These are phyloP conservation scores for Lactuca saligna DNA, from an alignment of 129 eudicot species.

Conservation along the genomic window DNA sequence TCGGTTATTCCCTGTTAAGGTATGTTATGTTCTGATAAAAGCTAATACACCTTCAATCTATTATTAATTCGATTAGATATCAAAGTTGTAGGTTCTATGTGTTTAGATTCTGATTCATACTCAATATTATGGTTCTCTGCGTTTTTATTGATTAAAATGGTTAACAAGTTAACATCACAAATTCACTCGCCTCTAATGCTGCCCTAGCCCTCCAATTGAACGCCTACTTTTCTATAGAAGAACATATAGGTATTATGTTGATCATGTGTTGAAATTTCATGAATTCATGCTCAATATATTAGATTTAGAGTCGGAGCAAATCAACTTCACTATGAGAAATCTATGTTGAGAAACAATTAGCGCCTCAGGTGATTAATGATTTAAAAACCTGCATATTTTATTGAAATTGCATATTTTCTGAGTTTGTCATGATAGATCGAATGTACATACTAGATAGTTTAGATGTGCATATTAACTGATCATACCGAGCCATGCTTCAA, in stretches of 20 bases:
- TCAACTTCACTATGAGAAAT: background rate
- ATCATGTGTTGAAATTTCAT: constrained; percentile 6
- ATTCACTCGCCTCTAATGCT: constrained; percentile 77
- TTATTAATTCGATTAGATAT: too few species aligned
- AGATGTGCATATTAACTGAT: constrained; percentile 1
- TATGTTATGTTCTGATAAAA: too few species aligned
- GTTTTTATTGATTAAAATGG: too few species aligned
- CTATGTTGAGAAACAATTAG: background rate
- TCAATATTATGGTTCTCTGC: too few species aligned
- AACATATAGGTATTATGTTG: constrained; percentile 45
- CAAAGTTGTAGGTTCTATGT: too few species aligned
- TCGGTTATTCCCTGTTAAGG: too few species aligned
- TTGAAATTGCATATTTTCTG: background rate
- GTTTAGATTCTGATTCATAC: too few species aligned
- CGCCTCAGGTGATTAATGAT: background rate
- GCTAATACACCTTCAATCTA: too few species aligned
- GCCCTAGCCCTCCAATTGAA: constrained; percentile 79
- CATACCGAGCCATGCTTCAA: constrained; percentile 1
- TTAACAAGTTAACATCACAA: too few species aligned
- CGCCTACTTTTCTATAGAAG: constrained; percentile 77
- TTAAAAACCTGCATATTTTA: background rate
- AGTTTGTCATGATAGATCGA: constrained; percentile 3
- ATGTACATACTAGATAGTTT: background rate
- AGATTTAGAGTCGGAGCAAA: constrained; percentile 6
- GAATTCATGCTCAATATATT: background rate